phyloP scores from a whole-genome alignment of 2,329 filamentous ascomycete genomes.

The Xylariaceae sp. region DNA sequence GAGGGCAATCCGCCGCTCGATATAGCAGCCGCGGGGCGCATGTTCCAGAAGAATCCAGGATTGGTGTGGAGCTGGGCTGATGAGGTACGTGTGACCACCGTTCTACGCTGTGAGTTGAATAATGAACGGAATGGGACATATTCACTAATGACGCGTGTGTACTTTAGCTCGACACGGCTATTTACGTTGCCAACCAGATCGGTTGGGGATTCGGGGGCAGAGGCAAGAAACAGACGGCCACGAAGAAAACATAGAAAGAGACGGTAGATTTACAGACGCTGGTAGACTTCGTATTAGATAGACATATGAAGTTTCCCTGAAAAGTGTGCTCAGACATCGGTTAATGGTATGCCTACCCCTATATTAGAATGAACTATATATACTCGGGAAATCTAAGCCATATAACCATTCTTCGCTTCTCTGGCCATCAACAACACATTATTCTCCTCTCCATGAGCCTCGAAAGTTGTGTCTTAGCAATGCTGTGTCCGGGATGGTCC shows the following conservation, averaged over 20 bases:
- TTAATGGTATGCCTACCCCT: no score
- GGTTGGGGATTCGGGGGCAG: constrained; percentile 56
- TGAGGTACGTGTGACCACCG: constrained; percentile 44
- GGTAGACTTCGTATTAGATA: no score
- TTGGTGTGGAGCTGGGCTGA: constrained; percentile 59
- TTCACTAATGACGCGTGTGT: constrained; percentile 1
- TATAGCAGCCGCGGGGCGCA: constrained; percentile 51
- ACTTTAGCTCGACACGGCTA: constrained; percentile 12
- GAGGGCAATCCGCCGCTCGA: constrained; percentile 43
- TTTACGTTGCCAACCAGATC: constrained; percentile 51
- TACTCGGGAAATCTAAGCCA: no score
- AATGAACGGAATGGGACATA: not conserved
- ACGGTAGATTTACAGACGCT: no score
- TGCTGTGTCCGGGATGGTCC: not conserved
- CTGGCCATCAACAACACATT: no score
- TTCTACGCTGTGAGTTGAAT: not conserved
- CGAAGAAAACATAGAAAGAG: no score
- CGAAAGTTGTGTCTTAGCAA: not conserved
- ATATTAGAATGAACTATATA: no score
- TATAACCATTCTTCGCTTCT: no score
- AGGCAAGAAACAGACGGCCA: constrained; percentile 15
- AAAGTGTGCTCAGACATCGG: no score
- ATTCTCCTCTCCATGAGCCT: not conserved
- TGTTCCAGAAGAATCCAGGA: constrained; percentile 62
- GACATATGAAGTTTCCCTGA: no score